These are phyloP conservation scores for Cyberlindnera mycetangii DNA, from an alignment of 805 yeast genomes.

Conservation along the genomic window DNA sequence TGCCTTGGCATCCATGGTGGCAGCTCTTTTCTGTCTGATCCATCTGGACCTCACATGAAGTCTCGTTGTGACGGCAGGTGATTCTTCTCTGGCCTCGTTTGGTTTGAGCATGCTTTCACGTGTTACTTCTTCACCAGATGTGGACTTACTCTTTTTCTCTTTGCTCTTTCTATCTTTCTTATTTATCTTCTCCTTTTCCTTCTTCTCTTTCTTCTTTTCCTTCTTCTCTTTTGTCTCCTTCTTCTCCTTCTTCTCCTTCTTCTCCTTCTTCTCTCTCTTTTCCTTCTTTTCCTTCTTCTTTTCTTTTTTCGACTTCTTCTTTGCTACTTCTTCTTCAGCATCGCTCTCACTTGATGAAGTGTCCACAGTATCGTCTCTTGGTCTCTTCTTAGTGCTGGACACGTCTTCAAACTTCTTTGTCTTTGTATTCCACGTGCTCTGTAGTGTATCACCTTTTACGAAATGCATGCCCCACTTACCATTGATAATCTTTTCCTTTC, in stretches of 20 bases:
- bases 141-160: conserved; percentile 30
- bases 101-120: conserved; percentile 43
- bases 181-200: conserved; percentile 31
- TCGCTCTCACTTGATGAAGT: conserved; percentile 20
- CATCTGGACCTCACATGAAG: conserved; percentile 78
- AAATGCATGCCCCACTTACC: conserved; percentile 89
- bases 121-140: conserved; percentile 30
- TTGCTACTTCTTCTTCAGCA: conserved; percentile 16
- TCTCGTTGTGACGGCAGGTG: conserved; percentile 46
- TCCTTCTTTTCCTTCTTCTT: conserved; percentile 30
- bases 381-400: conserved; percentile 24
- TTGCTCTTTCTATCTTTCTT: conserved; percentile 29
- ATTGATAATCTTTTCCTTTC: conserved; percentile 66
- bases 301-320: conserved; percentile 28
- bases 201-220: conserved; percentile 28
- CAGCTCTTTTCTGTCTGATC: conserved; percentile 88
- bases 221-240: conserved; percentile 28
- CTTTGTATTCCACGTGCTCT: conserved; percentile 79
- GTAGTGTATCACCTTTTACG: conserved; percentile 77
- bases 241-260: conserved; percentile 27
- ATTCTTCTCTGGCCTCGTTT: conserved; percentile 29
- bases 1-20: conserved; percentile 85
- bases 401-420: conserved; percentile 35
- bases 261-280: conserved; percentile 26
- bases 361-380: conserved; percentile 30